phyloP scores from a whole-genome alignment of 192 early-diverging fungal species.

The Fimicolochytrium jonesii region DNA sequence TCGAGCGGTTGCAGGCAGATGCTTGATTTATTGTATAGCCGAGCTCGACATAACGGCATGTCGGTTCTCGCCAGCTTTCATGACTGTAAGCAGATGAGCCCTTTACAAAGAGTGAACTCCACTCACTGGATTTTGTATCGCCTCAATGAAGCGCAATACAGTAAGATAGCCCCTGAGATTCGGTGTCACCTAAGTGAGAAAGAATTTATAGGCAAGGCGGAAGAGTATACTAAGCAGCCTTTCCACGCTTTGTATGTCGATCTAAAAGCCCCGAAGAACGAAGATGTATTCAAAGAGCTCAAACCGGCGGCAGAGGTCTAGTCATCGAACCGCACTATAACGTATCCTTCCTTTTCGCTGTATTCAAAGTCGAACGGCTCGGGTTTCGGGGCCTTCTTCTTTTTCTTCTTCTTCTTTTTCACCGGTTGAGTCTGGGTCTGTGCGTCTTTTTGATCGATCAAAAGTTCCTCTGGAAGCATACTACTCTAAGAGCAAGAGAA shows the following conservation, averaged over 20 bases:
- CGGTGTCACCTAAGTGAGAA: not conserved
- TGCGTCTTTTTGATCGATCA: no score
- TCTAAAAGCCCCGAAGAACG: not conserved
- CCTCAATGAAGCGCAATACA: not conserved
- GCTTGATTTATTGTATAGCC: not conserved
- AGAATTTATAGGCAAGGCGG: not conserved
- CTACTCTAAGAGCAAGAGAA: no score
- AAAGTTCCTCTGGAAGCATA: no score
- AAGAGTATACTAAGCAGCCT: not conserved
- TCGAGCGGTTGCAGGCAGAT: not conserved
- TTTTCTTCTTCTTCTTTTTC: no score
- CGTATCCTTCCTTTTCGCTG: no score
- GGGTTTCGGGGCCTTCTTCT: no score
- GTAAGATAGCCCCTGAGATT: not conserved
- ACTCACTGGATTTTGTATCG: no score
- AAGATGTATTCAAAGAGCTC: not conserved
- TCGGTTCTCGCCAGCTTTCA: not conserved
- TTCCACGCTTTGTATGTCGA: not conserved
- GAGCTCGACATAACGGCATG: not conserved
- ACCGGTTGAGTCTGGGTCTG: no score
- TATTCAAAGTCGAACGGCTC: no score
- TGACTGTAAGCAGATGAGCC: not conserved
- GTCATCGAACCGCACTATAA: no score
- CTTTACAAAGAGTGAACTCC: not conserved
- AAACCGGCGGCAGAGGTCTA: no score